These are phyloP conservation scores for Solanum rostratum DNA, from an alignment of 257 asterid genomes.

Conservation along the genomic window DNA sequence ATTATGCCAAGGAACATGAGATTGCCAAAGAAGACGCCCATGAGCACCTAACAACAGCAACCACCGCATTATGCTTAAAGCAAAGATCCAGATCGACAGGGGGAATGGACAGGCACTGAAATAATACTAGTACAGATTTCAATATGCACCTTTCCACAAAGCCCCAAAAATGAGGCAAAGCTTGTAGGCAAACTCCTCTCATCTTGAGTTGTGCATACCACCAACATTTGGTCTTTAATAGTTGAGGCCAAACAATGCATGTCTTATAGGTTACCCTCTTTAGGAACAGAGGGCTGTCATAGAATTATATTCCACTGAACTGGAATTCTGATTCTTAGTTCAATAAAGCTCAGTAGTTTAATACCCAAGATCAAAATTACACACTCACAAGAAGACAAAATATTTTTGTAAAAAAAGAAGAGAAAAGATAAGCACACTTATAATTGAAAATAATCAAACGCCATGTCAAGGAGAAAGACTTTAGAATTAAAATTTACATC, in stretches of 20 bases:
- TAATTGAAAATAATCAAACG: neutral
- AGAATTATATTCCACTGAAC: neutral
- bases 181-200: constrained; percentile 20
- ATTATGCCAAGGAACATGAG: constrained; percentile 27
- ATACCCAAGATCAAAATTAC: neutral
- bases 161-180: constrained; percentile 25
- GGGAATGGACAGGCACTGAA: neutral
- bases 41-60: constrained; percentile 30
- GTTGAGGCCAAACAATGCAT: constrained; percentile 32
- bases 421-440: neutral
- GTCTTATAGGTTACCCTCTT: neutral
- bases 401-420: neutral
- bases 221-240: constrained; percentile 45
- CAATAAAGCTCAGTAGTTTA: neutral
- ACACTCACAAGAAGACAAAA: neutral
- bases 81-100: neutral
- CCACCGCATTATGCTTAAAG: neutral
- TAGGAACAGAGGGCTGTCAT: neutral
- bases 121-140: neutral
- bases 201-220: constrained; percentile 23
- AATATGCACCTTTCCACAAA: constrained; percentile 38
- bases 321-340: neutral
- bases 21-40: constrained; percentile 46
- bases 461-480: neutral
- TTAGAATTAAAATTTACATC: neutral